Percentiles rank a stretch among this genome's conserved stretches.
These are phyloP conservation scores for Fusarium begoniae DNA, from an alignment of 2,329 filamentous ascomycete genomes.

Conservation along the genomic window DNA sequence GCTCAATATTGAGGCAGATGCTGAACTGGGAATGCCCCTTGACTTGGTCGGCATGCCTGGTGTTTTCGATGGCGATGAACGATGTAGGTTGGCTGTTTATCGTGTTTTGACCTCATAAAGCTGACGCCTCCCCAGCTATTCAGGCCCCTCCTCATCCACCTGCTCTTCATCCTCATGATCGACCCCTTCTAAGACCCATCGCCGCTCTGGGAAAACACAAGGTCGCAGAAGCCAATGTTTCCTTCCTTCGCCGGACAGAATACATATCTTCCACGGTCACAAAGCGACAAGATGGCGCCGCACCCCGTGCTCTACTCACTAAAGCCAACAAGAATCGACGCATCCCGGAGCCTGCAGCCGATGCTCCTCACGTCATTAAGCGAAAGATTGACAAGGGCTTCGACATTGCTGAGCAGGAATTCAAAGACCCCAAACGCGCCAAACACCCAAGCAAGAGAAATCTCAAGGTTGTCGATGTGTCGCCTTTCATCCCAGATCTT, in stretches of 20 bases:
- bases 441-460: constrained; percentile 68
- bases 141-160: constrained; percentile 78
- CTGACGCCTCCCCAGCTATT: constrained; percentile 68
- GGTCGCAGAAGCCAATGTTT: constrained; percentile 79
- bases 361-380: constrained; percentile 73
- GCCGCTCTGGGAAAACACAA: constrained; percentile 87
- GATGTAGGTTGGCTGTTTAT: constrained; percentile 64
- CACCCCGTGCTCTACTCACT: constrained; percentile 50
- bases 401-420: constrained; percentile 60
- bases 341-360: constrained; percentile 67
- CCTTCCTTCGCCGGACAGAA: constrained; percentile 94
- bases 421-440: constrained; percentile 63
- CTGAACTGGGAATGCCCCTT: constrained; percentile 96
- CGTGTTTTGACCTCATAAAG: neutral
- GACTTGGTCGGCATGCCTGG: constrained; percentile 95
- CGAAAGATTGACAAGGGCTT: constrained; percentile 73
- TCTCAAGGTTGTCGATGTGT: constrained; percentile 67
- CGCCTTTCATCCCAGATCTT: constrained; percentile 71
- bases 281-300: constrained; percentile 59
- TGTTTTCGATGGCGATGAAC: constrained; percentile 94
- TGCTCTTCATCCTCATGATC: constrained; percentile 82
- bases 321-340: constrained; percentile 48
- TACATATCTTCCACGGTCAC: constrained; percentile 78
- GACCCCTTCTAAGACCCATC: constrained; percentile 82
- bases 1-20: constrained; percentile 95